Evolutionary conservation across 2,329 filamentous ascomycete genomes (phyloP), one percentile per base, ranked within the genome.

Genomic region (Penicillium sp.): DNA sequence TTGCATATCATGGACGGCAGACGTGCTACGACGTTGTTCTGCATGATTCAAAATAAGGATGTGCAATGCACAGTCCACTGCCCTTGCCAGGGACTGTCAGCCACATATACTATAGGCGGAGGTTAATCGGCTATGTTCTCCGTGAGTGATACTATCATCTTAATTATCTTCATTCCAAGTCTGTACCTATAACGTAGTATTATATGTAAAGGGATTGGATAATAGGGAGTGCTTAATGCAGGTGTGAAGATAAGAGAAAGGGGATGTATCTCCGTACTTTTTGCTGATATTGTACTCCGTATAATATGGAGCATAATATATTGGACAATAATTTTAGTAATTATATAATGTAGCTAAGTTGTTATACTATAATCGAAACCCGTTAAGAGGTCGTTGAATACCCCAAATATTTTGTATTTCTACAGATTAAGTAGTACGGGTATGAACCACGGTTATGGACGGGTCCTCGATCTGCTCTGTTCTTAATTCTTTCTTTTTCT

Each of bases 371-470:
- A 34, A 30, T 13, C 36, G 27, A 52, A 52, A 47, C 42, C 49
- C 29, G 49, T 51, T 39, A 29, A 32, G 23, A n/a, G 39, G 32
- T 27, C 44, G 16, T 32, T 18, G n/a, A 47, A 39, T 35, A 47
- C 49, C 18, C 29, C 30, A 26, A 46, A 14, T 18, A 14, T 35
- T 39, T 38, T 23, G 23, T 23, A 23, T n/a, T n/a, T n/a, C n/a
- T 3, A 23, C 23, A 23, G 7, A 19, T 26, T 29, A 47, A 34
- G 43, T 41, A 35, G 16, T 14, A 58, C 59, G 58, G 59, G 56
- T 63, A 56, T 26, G 30, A 61, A 56, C 59, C 59, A 55, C 39
- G 59, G 61, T 56, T 51, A 30, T 23, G 32, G 40, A 59, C 55
- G 53, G 61, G 47, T 58, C 60, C 42, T 47, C 53, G 42, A 49